Evolutionary conservation across 352 stramenopile genomes (phyloP), one percentile per base, ranked within the genome.

Genomic region (Pythium aphanidermatum): DNA sequence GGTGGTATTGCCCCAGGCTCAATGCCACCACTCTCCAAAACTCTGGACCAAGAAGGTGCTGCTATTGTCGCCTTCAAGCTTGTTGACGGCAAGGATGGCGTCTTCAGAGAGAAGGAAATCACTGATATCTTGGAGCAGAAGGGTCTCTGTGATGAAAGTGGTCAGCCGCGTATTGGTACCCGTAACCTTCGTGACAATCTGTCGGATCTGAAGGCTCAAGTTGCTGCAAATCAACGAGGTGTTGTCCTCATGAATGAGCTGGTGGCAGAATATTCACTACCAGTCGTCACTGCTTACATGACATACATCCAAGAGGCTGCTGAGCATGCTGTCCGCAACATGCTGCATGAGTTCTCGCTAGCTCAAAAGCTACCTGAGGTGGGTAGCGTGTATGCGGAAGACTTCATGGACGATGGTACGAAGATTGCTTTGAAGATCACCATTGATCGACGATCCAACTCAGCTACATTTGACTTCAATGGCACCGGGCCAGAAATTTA

Each of bases 21-120:
- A 0, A 98, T 98, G 96, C 95, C 96, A 42, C 95, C 95, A 20
- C 70, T 98, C 20, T 98, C 86, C 16, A 97, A 96, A 54, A 93
- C 63, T 13, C 67, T 99, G 36, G 92, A 93, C 32, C 90, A 99
- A 67, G 97, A 99, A 83, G 97, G 97, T 29, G 96, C 96, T 12
- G 96, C 94, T n/a, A 99, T 99, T 63, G 82, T 99, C 27, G 95
- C 96, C 0, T 99, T 98, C 73, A 99, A 99, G 63, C 71, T 99
- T 8, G 95, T 99, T 5, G 75, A 92, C n/a, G 80, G 81, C 12
- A 85, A 86, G 19, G 63, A 88, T 35, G 95, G 95, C 5, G 66
- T 86, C n/a, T 99, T 99, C 66, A 79, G 97, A 42, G 96, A 99
- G 63, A 68, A 94, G 38, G 95, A 95, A 13, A 98, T 99, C 48